phyloP scores from a whole-genome alignment of 495 filamentous ascomycete genomes.

The Xylaria telfairii region DNA sequence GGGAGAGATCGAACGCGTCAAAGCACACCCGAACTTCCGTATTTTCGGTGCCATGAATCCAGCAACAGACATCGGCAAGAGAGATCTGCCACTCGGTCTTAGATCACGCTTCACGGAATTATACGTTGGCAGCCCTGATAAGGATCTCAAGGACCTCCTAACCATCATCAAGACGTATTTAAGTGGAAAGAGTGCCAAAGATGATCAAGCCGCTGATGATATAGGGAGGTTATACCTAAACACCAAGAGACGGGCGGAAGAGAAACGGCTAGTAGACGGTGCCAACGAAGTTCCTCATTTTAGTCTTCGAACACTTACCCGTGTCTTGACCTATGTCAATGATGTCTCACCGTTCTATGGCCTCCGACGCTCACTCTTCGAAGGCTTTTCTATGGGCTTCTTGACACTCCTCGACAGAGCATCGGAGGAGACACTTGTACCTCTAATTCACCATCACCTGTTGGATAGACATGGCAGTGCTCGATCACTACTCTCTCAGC shows the following conservation, averaged over 20 bases:
- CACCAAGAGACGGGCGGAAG: conserved; percentile 78
- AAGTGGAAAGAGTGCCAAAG: conserved; percentile 66
- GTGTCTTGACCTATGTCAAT: conserved; percentile 82
- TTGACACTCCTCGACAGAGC: conserved; percentile 80
- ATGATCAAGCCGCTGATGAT: conserved; percentile 71
- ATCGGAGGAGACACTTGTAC: conserved; percentile 77
- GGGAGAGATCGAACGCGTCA: conserved; percentile 84
- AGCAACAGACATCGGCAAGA: conserved; percentile 94
- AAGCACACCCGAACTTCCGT: conserved; percentile 90
- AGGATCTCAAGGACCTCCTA: conserved; percentile 79
- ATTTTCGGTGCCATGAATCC: conserved; percentile 99
- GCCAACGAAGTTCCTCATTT: conserved; percentile 94
- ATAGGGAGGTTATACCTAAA: conserved; percentile 85
- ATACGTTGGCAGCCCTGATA: conserved; percentile 88
- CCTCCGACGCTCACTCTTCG: conserved; percentile 84
- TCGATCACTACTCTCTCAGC: conserved; percentile 71
- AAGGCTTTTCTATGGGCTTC: conserved; percentile 99
- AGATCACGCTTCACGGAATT: conserved; percentile 91
- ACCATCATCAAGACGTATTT: conserved; percentile 87
- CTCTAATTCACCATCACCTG: conserved; percentile 82
- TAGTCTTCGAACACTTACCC: conserved; percentile 92
- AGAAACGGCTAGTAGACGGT: conserved; percentile 88
- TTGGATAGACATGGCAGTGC: conserved; percentile 70
- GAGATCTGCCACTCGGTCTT: conserved; percentile 84
- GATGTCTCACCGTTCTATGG: conserved; percentile 86